Evolutionary conservation across 164 flowering plant genomes (phyloP).

Genomic region (Stephania cephalantha): DNA sequence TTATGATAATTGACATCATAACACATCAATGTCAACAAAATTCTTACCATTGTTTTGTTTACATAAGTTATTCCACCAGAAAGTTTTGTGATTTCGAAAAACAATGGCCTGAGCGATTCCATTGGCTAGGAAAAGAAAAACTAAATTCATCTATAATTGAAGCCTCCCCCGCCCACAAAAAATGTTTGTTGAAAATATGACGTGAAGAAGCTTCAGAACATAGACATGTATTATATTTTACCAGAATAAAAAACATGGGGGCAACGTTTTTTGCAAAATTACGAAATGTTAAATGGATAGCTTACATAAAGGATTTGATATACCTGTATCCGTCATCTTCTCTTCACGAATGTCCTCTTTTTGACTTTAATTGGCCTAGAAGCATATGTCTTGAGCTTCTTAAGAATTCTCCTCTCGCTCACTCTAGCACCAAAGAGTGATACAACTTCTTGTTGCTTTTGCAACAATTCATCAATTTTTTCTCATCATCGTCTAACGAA

Average conservation of each 20-base stretch:
- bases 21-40: too few relatives aligned
- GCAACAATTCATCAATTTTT: constrained; percentile 29
- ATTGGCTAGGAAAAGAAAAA: too few relatives aligned
- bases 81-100: background rate
- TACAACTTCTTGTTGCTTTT: constrained; percentile 44
- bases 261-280: background rate
- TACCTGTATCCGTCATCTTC: constrained; percentile 15
- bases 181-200: too few relatives aligned
- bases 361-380: constrained; percentile 6
- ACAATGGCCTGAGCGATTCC: background rate
- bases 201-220: background rate
- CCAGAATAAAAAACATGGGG: background rate
- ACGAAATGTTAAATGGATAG: background rate
- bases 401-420: constrained; percentile 70
- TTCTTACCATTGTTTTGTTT: background rate
- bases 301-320: background rate
- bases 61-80: background rate
- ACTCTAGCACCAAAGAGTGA: constrained; percentile 61
- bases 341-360: constrained; percentile 14
- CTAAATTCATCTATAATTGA: too few relatives aligned
- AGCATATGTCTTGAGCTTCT: constrained; percentile 54
- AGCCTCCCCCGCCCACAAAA: too few relatives aligned
- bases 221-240: background rate
- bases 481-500: constrained; percentile 50
- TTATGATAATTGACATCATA: too few relatives aligned